Conservation (phyloP, 495 filamentous ascomycete genomes). For the Xylaria curta region DNA sequence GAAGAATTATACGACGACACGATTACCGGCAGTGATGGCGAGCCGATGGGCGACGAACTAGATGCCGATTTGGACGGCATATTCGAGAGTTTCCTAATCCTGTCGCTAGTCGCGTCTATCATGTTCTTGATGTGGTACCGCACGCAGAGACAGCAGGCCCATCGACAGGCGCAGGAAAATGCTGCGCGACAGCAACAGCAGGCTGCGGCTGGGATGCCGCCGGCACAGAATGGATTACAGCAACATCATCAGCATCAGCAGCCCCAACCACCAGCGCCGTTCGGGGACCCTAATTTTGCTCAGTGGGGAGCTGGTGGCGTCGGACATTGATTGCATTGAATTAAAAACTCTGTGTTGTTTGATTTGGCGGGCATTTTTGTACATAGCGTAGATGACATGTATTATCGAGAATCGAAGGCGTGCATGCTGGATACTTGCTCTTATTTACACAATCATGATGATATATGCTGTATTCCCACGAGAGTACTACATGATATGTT, state of each 20-base stretch:
- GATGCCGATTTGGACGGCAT: constrained; percentile 71
- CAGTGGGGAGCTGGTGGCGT: constrained; percentile 21
- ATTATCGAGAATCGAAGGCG: not conserved
- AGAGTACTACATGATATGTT: not conserved
- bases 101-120: constrained; percentile 75
- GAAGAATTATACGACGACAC: constrained; percentile 63
- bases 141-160: constrained; percentile 71
- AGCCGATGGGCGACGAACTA: constrained; percentile 53
- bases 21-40: constrained; percentile 46
- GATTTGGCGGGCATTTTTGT: not conserved
- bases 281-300: constrained; percentile 22
- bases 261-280: constrained; percentile 3
- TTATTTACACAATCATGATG: not conserved
- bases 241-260: constrained; percentile 6
- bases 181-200: constrained; percentile 41
- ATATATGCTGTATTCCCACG: not conserved
- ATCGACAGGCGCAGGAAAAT: constrained; percentile 47
- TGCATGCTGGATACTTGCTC: not conserved
- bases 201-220: constrained; percentile 10
- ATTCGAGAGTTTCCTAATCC: constrained; percentile 83
- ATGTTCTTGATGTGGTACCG: constrained; percentile 83
- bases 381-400: not conserved
- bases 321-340: constrained; percentile 16
- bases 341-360: not conserved
- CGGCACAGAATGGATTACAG: constrained; percentile 10